phyloP scores from a whole-genome alignment of 495 filamentous ascomycete genomes.

The Podospora didyma region DNA sequence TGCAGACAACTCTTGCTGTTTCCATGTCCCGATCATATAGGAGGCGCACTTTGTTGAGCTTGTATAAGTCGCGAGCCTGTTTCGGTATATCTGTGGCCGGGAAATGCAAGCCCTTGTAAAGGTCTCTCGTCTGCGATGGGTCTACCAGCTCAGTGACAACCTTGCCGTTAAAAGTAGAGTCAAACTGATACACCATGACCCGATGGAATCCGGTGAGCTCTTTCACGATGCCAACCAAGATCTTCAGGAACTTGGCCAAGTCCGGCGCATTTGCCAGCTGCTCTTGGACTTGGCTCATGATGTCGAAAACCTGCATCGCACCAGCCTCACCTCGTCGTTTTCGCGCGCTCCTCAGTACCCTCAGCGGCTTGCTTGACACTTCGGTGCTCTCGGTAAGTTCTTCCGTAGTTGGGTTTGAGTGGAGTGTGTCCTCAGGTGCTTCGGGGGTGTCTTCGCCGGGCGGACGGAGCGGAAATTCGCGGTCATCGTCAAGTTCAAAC shows the following conservation, averaged over 20 bases:
- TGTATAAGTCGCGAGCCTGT: constrained; percentile 78
- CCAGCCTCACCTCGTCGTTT: constrained; percentile 78
- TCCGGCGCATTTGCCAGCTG: constrained; percentile 66
- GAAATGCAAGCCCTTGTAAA: constrained; percentile 88
- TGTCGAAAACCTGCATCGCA: constrained; percentile 90
- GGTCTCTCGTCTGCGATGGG: constrained; percentile 70
- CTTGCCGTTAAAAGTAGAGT: constrained; percentile 73
- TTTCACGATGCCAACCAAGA: constrained; percentile 74
- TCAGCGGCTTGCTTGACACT: constrained; percentile 69
- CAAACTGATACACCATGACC: constrained; percentile 93
- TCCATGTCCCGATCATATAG: constrained; percentile 73
- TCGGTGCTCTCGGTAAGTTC: constrained; percentile 72
- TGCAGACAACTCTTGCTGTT: constrained; percentile 79
- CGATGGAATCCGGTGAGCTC: constrained; percentile 91
- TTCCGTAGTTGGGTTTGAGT: constrained; percentile 62
- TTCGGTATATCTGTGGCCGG: constrained; percentile 88
- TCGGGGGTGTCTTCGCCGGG: constrained; percentile 53
- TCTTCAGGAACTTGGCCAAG: constrained; percentile 65
- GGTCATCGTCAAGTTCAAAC: constrained; percentile 86
- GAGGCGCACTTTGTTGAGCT: constrained; percentile 74
- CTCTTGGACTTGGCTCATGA: constrained; percentile 83
- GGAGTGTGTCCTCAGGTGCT: constrained; percentile 68
- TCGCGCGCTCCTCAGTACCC: constrained; percentile 73
- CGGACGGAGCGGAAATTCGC: constrained; percentile 61
- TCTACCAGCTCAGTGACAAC: constrained; percentile 89